Base-by-base conservation (phyloP, 148 eudicot genomes). In the Pharnaceum exiguum region DNA sequence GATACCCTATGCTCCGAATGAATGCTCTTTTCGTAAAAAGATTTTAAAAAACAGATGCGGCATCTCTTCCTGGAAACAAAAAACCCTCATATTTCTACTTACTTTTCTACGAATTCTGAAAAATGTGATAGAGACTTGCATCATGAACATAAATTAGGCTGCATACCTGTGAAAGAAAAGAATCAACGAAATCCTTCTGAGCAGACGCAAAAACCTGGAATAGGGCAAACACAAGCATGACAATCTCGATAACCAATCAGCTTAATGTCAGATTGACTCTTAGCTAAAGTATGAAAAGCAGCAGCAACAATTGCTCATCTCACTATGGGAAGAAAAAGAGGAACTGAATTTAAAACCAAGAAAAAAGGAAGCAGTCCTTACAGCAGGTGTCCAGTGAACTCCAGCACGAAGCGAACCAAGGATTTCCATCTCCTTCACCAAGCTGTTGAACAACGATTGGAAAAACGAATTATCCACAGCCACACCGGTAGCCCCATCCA, bases 391-490 rank as follows among this genome's bases (percentile, higher is more conserved):
- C 99, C 99, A 93, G 55, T 89, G 90, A 30, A 86, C 95, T 71
- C 99, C 99, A 56, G 96, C 96, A 50, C 99, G 96, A 74, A 93
- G 82, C 6, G 91, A 85, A 57, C 99, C 99, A 58, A 85, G 88
- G 65, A 93, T 77, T 51, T 81, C 74, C 27, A 77, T 83, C 25
- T 84, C 95, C 82, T 89, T 93, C 72, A 88, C 80, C 74, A 88
- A 65, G 36, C 77, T 77, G 57, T 79, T 88, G 53, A 93, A 88
- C 72, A 93, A 61, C 43, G 99, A 83, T 60, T 93, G 99, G 64
- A 93, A 88, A 75, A 93, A 93, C 1, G 95, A 81, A 66, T 77
- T 81, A 51, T 88, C 99, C 66, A 86, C 82, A 42, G 90, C 95
- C 72, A 89, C 91, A 33, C 91, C 91, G 63, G 77, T 82, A 56